Evolutionary conservation across 352 stramenopile genomes (phyloP).

Genomic region (Phytophthora tentaculata): DNA sequence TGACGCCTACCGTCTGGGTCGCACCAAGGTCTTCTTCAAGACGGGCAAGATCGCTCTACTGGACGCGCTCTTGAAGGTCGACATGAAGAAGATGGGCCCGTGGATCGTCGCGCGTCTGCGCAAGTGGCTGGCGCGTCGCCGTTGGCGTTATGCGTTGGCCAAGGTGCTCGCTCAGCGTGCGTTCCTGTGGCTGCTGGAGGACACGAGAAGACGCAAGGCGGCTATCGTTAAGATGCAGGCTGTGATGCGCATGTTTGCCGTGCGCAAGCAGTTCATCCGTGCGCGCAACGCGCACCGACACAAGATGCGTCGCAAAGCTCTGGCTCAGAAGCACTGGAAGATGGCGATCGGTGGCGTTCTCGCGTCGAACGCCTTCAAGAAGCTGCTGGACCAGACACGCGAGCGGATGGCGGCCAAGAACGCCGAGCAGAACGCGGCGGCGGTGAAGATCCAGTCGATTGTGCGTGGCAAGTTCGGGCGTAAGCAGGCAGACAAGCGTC

Average conservation of each 20-base stretch:
- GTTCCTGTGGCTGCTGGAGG: conserved; percentile 83
- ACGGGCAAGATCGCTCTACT: conserved; percentile 91
- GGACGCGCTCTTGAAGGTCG: conserved; percentile 86
- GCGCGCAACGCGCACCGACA: conserved; percentile 74
- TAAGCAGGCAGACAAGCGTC: conserved; percentile 71
- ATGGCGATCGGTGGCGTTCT: conserved; percentile 67
- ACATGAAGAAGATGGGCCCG: conserved; percentile 91
- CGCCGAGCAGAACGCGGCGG: conserved; percentile 55
- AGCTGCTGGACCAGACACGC: conserved; percentile 58
- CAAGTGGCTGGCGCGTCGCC: conserved; percentile 86
- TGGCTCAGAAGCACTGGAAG: conserved; percentile 78
- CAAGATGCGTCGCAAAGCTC: conserved; percentile 62
- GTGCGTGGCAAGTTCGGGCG: conserved; percentile 84
- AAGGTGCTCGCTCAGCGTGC: conserved; percentile 86
- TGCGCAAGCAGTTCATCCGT: conserved; percentile 85
- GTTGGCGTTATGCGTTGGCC: conserved; percentile 84
- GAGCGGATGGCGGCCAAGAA: conserved; percentile 51
- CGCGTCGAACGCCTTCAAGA: conserved; percentile 75
- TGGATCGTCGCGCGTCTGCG: conserved; percentile 85
- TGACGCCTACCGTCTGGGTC: conserved; percentile 87
- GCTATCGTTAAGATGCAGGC: conserved; percentile 86
- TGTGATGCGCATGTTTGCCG: conserved; percentile 85
- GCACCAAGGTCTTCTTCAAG: conserved; percentile 93
- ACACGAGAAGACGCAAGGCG: conserved; percentile 74
- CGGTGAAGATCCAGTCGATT: conserved; percentile 81